These are phyloP conservation scores for Fusarium temperatum DNA, from an alignment of 2,329 filamentous ascomycete species.

Conservation along the genomic window DNA sequence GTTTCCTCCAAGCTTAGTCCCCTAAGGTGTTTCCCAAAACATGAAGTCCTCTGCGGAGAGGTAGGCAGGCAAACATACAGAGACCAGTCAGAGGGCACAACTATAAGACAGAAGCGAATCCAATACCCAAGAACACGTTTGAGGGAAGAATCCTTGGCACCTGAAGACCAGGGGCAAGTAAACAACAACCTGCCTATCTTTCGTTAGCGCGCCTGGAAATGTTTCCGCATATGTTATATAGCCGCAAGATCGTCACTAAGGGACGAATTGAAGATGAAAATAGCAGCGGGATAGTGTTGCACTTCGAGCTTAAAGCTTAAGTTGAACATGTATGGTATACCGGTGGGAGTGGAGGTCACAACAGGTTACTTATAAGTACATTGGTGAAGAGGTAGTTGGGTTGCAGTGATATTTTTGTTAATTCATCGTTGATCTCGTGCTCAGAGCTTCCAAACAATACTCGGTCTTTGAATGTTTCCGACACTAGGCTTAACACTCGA, in stretches of 20 bases:
- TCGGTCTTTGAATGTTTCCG: not conserved
- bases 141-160: constrained; percentile 1
- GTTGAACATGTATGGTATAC: not conserved
- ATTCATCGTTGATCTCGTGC: not conserved
- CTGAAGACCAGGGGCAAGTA: not conserved
- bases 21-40: not conserved
- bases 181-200: constrained; percentile 14
- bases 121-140: constrained; percentile 2
- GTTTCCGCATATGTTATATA: not conserved
- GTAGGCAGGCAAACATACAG: not conserved
- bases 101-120: constrained; percentile 6
- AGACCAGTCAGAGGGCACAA: not conserved
- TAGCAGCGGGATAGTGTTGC: not conserved
- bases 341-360: not conserved
- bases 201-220: constrained; percentile 5
- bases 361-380: not conserved
- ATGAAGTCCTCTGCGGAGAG: not conserved
- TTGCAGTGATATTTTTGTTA: not conserved
- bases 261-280: not conserved
- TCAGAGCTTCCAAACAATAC: not conserved
- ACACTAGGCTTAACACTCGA: not conserved
- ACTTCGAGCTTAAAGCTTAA: not conserved
- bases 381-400: not conserved
- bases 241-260: constrained; percentile 1
- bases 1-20: not conserved